These are phyloP conservation scores for Nicotiana knightiana DNA, from an alignment of 257 asterid species.

Conservation along the genomic window DNA sequence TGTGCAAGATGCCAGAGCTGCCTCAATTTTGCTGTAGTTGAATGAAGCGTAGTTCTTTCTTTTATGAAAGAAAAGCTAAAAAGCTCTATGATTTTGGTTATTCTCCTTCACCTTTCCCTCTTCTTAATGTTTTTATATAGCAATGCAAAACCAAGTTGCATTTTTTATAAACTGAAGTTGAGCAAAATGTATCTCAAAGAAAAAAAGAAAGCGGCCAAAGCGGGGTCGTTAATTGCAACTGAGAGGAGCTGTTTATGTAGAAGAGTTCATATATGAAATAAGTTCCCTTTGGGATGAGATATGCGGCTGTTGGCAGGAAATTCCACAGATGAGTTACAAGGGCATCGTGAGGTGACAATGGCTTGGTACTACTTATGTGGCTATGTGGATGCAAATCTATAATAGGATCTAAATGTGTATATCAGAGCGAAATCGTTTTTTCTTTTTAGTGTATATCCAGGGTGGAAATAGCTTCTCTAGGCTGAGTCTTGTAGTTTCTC, in stretches of 20 bases:
- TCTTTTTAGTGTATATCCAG: not conserved
- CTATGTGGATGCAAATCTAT: not conserved
- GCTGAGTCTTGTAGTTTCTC: not conserved
- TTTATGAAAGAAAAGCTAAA: too few relatives aligned
- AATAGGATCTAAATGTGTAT: not conserved
- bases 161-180: too few relatives aligned
- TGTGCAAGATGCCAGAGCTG: not conserved
- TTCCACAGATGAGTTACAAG: not conserved
- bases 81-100: too few relatives aligned
- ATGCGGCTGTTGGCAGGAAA: not conserved
- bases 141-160: too few relatives aligned
- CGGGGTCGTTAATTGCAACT: too few relatives aligned
- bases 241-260: too few relatives aligned
- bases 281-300: not conserved
- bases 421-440: not conserved
- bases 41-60: too few relatives aligned
- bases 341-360: not conserved
- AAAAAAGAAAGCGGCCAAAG: too few relatives aligned
- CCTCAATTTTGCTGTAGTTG: not conserved
- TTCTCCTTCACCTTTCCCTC: too few relatives aligned
- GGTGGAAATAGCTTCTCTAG: not conserved
- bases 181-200: too few relatives aligned
- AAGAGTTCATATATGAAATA: not conserved
- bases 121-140: too few relatives aligned
- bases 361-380: not conserved